These are phyloP conservation scores for Albifimbria verrucaria DNA, from an alignment of 2,329 filamentous ascomycete species.

Conservation along the genomic window DNA sequence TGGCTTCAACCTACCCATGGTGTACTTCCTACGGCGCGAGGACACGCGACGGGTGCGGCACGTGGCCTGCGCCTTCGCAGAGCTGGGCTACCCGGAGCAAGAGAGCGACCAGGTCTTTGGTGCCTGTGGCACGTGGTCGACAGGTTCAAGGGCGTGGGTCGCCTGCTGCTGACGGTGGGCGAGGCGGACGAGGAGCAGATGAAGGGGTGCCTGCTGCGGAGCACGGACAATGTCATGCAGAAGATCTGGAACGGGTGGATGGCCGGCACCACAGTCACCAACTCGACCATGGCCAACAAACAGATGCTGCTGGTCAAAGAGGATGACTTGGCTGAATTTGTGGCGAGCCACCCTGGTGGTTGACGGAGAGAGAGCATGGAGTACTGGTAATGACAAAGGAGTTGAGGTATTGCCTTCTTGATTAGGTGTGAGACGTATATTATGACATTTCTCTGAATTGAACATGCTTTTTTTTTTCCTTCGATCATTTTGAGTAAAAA, in stretches of 20 bases:
- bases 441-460: too few species aligned
- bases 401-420: too few species aligned
- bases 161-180: slow-evolving; percentile 38
- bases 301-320: slow-evolving; percentile 43
- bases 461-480: too few species aligned
- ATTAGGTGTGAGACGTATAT: too few species aligned
- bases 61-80: slow-evolving; percentile 40
- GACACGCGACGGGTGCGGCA: slow-evolving; percentile 41
- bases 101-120: slow-evolving; percentile 44
- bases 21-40: slow-evolving; percentile 41
- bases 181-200: slow-evolving; percentile 32
- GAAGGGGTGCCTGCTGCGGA: slow-evolving; percentile 23
- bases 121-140: slow-evolving; percentile 47
- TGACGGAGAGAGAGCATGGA: too few species aligned
- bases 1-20: slow-evolving; percentile 46
- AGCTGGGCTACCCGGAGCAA: slow-evolving; percentile 39
- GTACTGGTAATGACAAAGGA: too few species aligned
- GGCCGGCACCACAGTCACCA: slow-evolving; percentile 35
- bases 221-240: slow-evolving; percentile 37
- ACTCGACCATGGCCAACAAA: slow-evolving; percentile 36
- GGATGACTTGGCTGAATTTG: slow-evolving; percentile 33
- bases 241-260: slow-evolving; percentile 47
- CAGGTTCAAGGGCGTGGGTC: slow-evolving; percentile 32
- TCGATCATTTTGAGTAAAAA: too few species aligned
- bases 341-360: slow-evolving; percentile 13